Base-by-base conservation (phyloP, 2,329 filamentous ascomycete species). In the Sclerotiophoma versabilis region DNA sequence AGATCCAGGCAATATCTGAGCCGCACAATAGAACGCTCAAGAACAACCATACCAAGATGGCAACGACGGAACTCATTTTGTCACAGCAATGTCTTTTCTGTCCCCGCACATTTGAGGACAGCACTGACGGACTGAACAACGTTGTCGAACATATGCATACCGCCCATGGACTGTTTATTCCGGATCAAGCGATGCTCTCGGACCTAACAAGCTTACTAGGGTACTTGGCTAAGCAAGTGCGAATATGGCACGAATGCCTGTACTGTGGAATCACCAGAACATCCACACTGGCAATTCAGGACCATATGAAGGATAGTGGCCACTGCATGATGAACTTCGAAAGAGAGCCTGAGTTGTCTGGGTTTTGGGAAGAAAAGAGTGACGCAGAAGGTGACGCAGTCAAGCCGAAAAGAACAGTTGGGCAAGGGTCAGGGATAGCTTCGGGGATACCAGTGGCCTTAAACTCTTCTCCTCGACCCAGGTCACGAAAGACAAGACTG, bases 311-410 rank as follows among this genome's bases (percentile, higher is more conserved):
- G 19, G 72, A 74, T 41, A 73, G 71, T 47, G 60, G 61, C 2
- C 72, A 75, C 33, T 75, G 72, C 46, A 57, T 61, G 15, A 44
- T 74, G 26, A 74, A 73, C 30, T 32, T 75, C 12, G 62, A 72
- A 8, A 48, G 48, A 10, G 71, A 74, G 48, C 61, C 68, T 0
- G 72, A 73, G 36, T 52, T 75, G 3, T 52, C 64, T 5, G 72
- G 72, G 9, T 75, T 74, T 47, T 75, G 63, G 63, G 62, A 63
- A 17, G 12, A 10, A 5, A 34, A 4, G 17, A 29, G 11, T 6
- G 5, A 5, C 11, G n/a, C 9, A 37, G 17, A 10, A 15, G n/a
- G 11, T 10, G 25, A 11, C 5, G 11, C 15, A 6, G 7, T 14
- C 25, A 41, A 29, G 9, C 8, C n/a, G 3, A 2, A 12, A 10